These are phyloP conservation scores for Pseudocercospora macadamiae DNA, from an alignment of 2,329 filamentous ascomycete genomes.

Conservation along the genomic window DNA sequence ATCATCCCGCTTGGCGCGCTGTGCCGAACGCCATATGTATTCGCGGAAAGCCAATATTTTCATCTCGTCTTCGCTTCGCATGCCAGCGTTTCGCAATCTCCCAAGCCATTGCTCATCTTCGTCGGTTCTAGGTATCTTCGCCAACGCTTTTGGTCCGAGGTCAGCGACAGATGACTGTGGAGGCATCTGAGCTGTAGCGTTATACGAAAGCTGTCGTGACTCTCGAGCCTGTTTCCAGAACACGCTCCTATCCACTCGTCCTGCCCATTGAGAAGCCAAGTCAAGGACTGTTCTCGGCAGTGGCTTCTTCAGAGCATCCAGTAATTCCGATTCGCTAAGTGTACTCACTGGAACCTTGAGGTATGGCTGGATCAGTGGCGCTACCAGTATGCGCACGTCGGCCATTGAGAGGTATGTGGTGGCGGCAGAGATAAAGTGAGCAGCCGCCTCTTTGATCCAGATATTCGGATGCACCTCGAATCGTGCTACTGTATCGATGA, in stretches of 20 bases:
- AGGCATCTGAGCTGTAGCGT: conserved; percentile 54
- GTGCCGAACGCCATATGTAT: conserved; percentile 85
- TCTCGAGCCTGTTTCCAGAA: conserved; percentile 84
- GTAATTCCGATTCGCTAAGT: conserved; percentile 71
- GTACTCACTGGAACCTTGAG: conserved; percentile 72
- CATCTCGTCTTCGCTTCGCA: conserved; percentile 80
- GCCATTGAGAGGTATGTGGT: conserved; percentile 75
- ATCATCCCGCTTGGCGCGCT: conserved; percentile 65
- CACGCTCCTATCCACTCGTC: conserved; percentile 67
- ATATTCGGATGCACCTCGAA: conserved; percentile 93
- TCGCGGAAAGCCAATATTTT: conserved; percentile 85
- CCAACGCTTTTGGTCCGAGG: conserved; percentile 60
- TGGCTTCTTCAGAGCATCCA: conserved; percentile 83
- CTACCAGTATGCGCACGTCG: conserved; percentile 80
- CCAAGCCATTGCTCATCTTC: conserved; percentile 95
- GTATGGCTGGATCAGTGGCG: conserved; percentile 79
- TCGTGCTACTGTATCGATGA: conserved; percentile 78
- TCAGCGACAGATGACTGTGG: conserved; percentile 62
- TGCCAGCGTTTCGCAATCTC: conserved; percentile 79
- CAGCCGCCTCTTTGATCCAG: conserved; percentile 90
- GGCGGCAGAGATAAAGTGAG: conserved; percentile 78
- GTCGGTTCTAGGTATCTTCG: conserved; percentile 73
- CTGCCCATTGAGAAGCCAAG: conserved; percentile 81
- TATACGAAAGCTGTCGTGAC: conserved; percentile 66
- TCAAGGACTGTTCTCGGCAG: conserved; percentile 80